A percentile compares a stretch with the other conserved stretches of the same genome.
Conservation (phyloP, 768 basidiomycete species). For the Boletus rubescentipes region DNA sequence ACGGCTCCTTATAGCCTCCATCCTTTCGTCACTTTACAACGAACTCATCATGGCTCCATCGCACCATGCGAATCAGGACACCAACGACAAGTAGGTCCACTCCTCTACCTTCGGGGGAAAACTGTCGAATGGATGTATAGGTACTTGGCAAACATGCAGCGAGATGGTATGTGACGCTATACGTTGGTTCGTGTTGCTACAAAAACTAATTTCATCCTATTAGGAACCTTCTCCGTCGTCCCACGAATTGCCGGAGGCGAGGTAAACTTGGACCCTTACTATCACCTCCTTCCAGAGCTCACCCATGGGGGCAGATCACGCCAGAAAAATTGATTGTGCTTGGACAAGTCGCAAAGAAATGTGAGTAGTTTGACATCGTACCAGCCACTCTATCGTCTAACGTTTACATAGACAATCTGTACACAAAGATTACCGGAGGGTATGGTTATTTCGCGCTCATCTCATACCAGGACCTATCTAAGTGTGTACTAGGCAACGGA, state of each 20-base stretch:
- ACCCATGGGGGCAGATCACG: constrained; percentile 38
- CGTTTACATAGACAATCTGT: constrained; percentile 43
- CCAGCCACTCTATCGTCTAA: background rate
- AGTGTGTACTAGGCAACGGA: constrained; percentile 44
- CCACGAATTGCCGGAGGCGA: constrained; percentile 74
- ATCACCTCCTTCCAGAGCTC: background rate
- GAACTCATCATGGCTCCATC: constrained; percentile 61
- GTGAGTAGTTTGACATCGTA: constrained; percentile 22
- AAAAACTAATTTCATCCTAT: background rate
- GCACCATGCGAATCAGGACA: constrained; percentile 71
- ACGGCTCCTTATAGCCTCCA: constrained; percentile 23
- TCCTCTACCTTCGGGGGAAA: background rate
- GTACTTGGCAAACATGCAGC: constrained; percentile 71
- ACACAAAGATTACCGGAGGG: constrained; percentile 59
- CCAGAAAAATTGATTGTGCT: constrained; percentile 66
- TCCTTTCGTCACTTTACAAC: constrained; percentile 55
- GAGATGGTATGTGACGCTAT: constrained; percentile 43
- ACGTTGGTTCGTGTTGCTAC: background rate
- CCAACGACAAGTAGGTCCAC: constrained; percentile 49
- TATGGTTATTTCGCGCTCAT: constrained; percentile 2
- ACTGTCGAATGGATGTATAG: constrained; percentile 20
- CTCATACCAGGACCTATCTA: background rate
- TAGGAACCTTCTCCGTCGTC: constrained; percentile 66
- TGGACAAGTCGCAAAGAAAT: constrained; percentile 66
- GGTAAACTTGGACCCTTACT: constrained; percentile 20